A percentile compares a stretch with the other conserved stretches of the same genome.
Evolutionary conservation across 1,284 basidiomycete genomes (phyloP).

Genomic region (Violaceomyces palustris): DNA sequence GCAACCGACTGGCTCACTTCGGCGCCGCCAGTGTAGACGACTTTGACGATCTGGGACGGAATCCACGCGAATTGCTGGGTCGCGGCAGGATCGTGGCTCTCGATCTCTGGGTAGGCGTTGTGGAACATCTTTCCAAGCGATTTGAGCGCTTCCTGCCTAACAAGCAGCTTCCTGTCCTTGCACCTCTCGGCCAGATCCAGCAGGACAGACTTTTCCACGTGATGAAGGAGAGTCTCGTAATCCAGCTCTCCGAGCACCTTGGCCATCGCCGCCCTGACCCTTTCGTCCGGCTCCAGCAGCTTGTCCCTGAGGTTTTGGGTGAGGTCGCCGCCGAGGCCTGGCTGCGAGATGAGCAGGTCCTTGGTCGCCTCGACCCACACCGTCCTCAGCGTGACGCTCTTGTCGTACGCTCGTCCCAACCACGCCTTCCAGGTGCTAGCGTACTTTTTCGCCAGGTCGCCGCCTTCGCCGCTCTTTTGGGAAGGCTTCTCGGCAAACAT

Average conservation of each 20-base stretch:
- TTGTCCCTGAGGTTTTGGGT: constrained; percentile 24
- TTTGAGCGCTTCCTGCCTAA: constrained; percentile 74
- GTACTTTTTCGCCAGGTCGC: constrained; percentile 71
- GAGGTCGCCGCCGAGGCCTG: constrained; percentile 63
- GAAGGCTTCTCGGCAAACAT: constrained; percentile 65
- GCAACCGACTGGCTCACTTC: constrained; percentile 58
- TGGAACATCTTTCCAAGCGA: constrained; percentile 74
- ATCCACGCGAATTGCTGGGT: constrained; percentile 88
- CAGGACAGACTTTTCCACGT: constrained; percentile 66
- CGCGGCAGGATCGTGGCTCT: constrained; percentile 70
- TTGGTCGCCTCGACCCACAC: constrained; percentile 71
- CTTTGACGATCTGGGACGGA: constrained; percentile 66
- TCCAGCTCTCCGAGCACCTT: constrained; percentile 76
- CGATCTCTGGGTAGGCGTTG: constrained; percentile 85
- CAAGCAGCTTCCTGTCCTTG: constrained; percentile 78
- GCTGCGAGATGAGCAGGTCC: constrained; percentile 57
- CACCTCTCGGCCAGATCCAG: constrained; percentile 67
- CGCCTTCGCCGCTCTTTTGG: constrained; percentile 20
- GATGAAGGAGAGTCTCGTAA: constrained; percentile 82
- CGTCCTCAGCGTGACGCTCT: constrained; percentile 66
- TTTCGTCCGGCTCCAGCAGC: constrained; percentile 76
- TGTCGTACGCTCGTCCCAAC: constrained; percentile 76
- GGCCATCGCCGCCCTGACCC: constrained; percentile 78
- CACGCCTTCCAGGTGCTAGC: constrained; percentile 80
- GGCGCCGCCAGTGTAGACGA: constrained; percentile 47